Conservation (phyloP, 345 rosid species). For the Syzygium aqueum region DNA sequence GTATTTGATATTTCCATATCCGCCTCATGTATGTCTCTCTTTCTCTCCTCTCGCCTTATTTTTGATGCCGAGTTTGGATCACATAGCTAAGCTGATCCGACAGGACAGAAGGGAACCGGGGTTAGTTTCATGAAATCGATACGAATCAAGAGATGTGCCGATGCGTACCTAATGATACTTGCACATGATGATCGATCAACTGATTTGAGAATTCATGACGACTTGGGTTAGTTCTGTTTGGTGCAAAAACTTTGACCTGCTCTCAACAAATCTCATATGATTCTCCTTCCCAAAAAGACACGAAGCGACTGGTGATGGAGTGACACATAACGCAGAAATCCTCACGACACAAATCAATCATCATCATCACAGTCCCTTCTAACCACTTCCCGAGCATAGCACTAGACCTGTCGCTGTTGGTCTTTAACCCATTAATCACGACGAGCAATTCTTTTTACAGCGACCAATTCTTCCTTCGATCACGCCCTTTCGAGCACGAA, state of each 20-base stretch:
- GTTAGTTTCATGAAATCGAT: neutral
- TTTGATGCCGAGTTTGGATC: neutral
- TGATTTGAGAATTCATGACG: neutral
- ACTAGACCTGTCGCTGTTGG: neutral
- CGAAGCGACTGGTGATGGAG: neutral
- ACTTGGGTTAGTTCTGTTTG: neutral
- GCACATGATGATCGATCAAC: neutral
- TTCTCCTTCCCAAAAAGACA: neutral
- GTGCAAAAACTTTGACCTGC: neutral
- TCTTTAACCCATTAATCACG: neutral
- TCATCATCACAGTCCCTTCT: neutral
- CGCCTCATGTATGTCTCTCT: neutral
- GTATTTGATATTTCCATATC: neutral
- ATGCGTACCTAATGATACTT: neutral
- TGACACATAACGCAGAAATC: neutral
- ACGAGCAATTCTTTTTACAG: neutral
- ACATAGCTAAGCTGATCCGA: neutral
- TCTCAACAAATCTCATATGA: neutral
- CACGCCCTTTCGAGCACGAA: neutral
- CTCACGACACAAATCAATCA: neutral
- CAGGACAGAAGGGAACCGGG: no score
- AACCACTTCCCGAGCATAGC: neutral
- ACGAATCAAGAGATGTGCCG: neutral
- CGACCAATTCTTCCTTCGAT: neutral
- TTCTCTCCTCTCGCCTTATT: neutral